A percentile compares a stretch with the other conserved stretches of the same genome.
Evolutionary conservation across 352 stramenopile species (phyloP).

Genomic region (Pythium grandisporangium): DNA sequence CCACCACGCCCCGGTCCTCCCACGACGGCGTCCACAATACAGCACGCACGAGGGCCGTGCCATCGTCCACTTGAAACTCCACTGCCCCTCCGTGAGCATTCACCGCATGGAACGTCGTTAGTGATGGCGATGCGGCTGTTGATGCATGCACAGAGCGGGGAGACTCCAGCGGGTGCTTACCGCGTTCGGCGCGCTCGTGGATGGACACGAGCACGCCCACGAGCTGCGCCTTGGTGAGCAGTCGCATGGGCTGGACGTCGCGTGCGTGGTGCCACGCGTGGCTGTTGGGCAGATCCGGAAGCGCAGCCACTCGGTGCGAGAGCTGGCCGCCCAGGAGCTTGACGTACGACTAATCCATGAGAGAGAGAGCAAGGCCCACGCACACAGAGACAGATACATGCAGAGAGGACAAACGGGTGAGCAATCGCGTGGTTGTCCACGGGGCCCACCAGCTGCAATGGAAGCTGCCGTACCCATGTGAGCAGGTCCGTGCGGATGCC

Average conservation of each 20-base stretch:
- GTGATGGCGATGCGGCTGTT: no score
- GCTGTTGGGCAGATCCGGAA: slow-evolving; percentile 43
- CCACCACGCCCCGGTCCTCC: slow-evolving; percentile 7
- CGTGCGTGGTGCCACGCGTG: slow-evolving; percentile 31
- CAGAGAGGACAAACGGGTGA: no score
- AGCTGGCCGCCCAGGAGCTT: slow-evolving; percentile 54
- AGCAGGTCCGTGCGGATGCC: slow-evolving; percentile 15
- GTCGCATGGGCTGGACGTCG: slow-evolving; percentile 9
- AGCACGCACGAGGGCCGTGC: slow-evolving; percentile 46
- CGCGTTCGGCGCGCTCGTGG: slow-evolving; percentile 35
- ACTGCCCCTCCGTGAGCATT: no score
- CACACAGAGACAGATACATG: no score
- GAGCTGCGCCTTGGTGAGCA: slow-evolving; percentile 68
- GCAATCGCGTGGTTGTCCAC: no score
- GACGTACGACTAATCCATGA: slow-evolving; percentile 39
- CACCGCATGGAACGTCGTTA: no score
- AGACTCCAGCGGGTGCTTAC: slow-evolving; percentile 14
- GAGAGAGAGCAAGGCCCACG: no score
- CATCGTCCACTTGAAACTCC: slow-evolving; percentile 68
- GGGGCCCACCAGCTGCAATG: neutral
- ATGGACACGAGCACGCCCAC: slow-evolving; percentile 51
- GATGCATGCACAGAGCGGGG: neutral
- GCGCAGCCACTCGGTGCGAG: slow-evolving; percentile 19
- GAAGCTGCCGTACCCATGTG: slow-evolving; percentile 33
- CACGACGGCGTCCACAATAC: slow-evolving; percentile 31